Conservation (phyloP, 768 basidiomycete genomes). For the Auricularia auricula-judae region DNA sequence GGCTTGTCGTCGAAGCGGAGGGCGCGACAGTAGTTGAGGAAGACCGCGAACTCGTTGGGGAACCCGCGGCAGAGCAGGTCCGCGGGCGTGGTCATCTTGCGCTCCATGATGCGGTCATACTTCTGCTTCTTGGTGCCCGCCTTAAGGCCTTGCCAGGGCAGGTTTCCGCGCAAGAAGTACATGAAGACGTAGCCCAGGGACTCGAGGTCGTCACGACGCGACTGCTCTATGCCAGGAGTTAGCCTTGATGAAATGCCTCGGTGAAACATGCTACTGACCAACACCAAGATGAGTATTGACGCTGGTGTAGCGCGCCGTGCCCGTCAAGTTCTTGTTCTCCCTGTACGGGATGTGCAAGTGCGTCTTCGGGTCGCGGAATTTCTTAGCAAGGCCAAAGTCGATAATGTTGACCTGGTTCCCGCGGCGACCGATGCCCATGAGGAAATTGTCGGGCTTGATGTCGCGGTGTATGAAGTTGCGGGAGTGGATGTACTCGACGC, state of each 20-base stretch:
- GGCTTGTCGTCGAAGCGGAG: conserved; percentile 99
- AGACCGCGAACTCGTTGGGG: conserved; percentile 98
- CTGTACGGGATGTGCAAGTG: conserved; percentile 99
- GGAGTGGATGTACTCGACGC: conserved; percentile 93
- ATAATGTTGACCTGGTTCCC: conserved; percentile 99
- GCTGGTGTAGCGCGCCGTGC: conserved; percentile 97
- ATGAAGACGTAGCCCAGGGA: conserved; percentile 98
- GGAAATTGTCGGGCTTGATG: conserved; percentile 97
- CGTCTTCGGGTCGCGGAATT: conserved; percentile 99
- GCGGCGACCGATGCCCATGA: conserved; percentile 98
- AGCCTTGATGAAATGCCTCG: neutral
- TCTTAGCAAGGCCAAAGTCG: conserved; percentile 97
- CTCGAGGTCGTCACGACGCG: conserved; percentile 94
- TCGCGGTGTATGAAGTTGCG: conserved; percentile 93
- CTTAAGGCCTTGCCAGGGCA: conserved; percentile 99
- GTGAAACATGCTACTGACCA: conserved; percentile 11
- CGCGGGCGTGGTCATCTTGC: conserved; percentile 99
- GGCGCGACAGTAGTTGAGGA: conserved; percentile 97
- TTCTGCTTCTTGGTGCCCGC: conserved; percentile 99
- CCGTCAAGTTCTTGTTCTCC: conserved; percentile 99
- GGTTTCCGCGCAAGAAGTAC: conserved; percentile 98
- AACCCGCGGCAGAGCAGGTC: conserved; percentile 98
- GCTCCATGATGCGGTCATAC: conserved; percentile 99
- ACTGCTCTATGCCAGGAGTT: conserved; percentile 49
- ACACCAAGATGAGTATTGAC: conserved; percentile 99